Evolutionary conservation across 768 basidiomycete genomes (phyloP).

Genomic region (Lactifluus volemus): DNA sequence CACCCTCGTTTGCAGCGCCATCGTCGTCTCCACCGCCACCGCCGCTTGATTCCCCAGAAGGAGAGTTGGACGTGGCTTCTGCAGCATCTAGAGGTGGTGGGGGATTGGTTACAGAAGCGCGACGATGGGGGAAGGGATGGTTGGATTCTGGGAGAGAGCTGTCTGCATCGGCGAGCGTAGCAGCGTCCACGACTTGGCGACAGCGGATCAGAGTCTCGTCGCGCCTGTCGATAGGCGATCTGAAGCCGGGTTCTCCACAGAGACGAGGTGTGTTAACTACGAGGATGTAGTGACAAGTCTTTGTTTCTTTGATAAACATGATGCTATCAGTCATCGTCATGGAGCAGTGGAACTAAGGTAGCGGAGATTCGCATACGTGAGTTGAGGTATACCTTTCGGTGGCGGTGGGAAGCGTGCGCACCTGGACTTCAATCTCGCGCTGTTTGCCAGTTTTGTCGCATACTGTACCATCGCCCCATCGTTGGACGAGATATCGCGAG

Average conservation of each 20-base stretch:
- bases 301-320: conserved; percentile 85
- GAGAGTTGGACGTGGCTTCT: background rate
- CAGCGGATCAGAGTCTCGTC: conserved; percentile 70
- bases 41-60: background rate
- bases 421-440: conserved; percentile 94
- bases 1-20: background rate
- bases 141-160: conserved; percentile 40
- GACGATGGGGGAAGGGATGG: conserved; percentile 33
- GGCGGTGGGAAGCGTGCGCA: conserved; percentile 28
- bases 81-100: conserved; percentile 10
- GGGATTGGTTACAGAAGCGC: background rate
- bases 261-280: conserved; percentile 93
- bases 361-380: conserved; percentile 7
- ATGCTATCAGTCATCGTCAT: conserved; percentile 91
- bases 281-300: conserved; percentile 89
- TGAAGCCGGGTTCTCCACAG: conserved; percentile 90
- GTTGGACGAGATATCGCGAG: conserved; percentile 86
- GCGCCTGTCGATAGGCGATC: conserved; percentile 54
- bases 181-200: conserved; percentile 53
- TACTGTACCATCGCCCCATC: conserved; percentile 82
- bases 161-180: conserved; percentile 23
- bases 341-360: conserved; percentile 80
- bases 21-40: background rate
- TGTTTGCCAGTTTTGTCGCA: conserved; percentile 88
- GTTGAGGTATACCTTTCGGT: background rate